Conservation (phyloP, 345 rosid species). For the Acer campestre region DNA sequence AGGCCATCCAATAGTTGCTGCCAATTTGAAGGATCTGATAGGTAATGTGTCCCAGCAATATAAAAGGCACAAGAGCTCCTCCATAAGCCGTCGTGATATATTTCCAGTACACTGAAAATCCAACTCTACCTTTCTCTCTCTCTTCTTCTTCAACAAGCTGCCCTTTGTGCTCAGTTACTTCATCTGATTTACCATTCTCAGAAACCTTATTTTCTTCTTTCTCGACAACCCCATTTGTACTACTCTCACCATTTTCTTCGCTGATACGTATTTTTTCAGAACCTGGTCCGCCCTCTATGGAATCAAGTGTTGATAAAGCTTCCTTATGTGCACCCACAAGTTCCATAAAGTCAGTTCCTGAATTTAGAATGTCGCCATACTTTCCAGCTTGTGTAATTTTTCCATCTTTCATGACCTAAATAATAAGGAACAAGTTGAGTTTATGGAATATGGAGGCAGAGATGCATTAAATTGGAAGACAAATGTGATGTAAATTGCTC, state of each 20-base stretch:
- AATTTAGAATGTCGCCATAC: constrained; percentile 58
- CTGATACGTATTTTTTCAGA: constrained; percentile 25
- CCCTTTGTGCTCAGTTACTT: constrained; percentile 38
- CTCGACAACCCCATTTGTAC: constrained; percentile 9
- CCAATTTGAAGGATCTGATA: constrained; percentile 65
- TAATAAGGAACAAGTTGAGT: background rate
- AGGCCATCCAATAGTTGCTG: constrained; percentile 89
- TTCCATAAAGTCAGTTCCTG: constrained; percentile 70
- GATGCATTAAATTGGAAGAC: background rate
- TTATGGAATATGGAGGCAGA: background rate
- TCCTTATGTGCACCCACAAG: constrained; percentile 76
- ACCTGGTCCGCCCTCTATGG: constrained; percentile 30
- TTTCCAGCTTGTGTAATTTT: constrained; percentile 71
- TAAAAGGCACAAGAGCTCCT: constrained; percentile 66
- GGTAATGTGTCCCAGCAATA: constrained; percentile 51
- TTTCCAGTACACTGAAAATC: constrained; percentile 66
- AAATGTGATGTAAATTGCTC: constrained; percentile 24
- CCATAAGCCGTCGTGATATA: constrained; percentile 63
- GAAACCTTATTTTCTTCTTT: constrained; percentile 29
- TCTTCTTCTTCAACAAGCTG: constrained; percentile 88
- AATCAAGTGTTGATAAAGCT: constrained; percentile 58
- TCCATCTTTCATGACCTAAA: constrained; percentile 85
- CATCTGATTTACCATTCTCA: constrained; percentile 40
- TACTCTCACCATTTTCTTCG: constrained; percentile 25
- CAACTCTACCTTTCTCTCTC: constrained; percentile 80